Evolutionary conservation across 495 filamentous ascomycete species (phyloP).

Genomic region (Penicillium egyptiacum): DNA sequence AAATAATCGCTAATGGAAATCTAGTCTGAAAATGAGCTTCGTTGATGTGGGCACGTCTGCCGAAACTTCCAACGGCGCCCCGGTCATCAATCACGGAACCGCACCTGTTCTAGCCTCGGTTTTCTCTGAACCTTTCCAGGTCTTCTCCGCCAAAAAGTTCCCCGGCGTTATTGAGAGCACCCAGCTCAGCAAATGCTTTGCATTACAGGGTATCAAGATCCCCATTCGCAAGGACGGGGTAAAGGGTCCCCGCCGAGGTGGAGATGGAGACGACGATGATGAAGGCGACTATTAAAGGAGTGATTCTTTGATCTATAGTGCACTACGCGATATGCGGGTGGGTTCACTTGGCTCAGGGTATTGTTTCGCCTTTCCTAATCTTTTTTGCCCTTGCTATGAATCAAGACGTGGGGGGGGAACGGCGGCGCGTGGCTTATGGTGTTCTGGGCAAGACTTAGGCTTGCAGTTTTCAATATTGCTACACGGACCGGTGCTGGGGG

Average conservation of each 20-base stretch:
- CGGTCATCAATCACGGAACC: constrained; percentile 69
- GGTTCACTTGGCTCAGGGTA: neutral
- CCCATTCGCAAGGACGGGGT: constrained; percentile 86
- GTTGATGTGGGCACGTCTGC: constrained; percentile 70
- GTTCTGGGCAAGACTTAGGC: constrained; percentile 28
- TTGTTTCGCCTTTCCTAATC: constrained; percentile 9
- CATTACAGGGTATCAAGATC: constrained; percentile 94
- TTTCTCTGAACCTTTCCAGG: constrained; percentile 89
- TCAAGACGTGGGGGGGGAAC: constrained; percentile 22
- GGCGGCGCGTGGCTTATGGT: constrained; percentile 32
- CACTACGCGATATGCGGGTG: neutral
- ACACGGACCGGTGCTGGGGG: constrained; percentile 33
- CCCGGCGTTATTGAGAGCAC: constrained; percentile 96
- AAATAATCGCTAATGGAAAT: constrained; percentile 5
- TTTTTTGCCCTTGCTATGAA: constrained; percentile 17
- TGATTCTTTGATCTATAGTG: constrained; percentile 1
- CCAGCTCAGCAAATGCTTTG: constrained; percentile 88
- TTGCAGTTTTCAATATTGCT: constrained; percentile 31
- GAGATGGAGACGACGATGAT: constrained; percentile 61
- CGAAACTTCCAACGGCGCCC: constrained; percentile 37
- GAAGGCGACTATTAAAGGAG: constrained; percentile 33
- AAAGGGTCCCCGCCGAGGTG: constrained; percentile 58
- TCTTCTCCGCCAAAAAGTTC: constrained; percentile 97
- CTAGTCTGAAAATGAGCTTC: constrained; percentile 73
- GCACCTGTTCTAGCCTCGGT: constrained; percentile 84